Evolutionary conservation across 305 asterid species (phyloP).

Genomic region (Fraxinus baroniana): DNA sequence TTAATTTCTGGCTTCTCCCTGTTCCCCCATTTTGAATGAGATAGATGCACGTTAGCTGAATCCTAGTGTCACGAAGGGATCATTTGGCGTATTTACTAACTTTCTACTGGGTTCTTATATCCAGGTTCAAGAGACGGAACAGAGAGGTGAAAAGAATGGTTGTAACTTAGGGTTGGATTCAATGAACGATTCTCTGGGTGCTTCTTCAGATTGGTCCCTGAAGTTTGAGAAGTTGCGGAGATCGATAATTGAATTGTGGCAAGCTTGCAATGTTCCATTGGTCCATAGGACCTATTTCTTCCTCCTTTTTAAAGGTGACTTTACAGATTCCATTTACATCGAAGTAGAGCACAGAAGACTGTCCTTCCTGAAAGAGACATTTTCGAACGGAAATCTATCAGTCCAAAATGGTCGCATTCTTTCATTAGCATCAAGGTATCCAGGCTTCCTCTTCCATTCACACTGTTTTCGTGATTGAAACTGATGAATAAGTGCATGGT

Average conservation of each 20-base stretch:
- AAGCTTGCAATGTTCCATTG: constrained; percentile 70
- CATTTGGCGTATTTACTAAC: neutral
- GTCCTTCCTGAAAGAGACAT: constrained; percentile 61
- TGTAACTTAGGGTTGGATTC: constrained; percentile 47
- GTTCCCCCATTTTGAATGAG: neutral
- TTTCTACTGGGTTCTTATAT: neutral
- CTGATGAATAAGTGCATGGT: neutral
- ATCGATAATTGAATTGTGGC: constrained; percentile 69
- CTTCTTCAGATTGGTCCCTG: constrained; percentile 57
- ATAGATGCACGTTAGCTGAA: neutral
- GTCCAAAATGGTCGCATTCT: constrained; percentile 59
- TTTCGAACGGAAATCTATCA: constrained; percentile 53
- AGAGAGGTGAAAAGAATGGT: constrained; percentile 38
- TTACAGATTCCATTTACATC: constrained; percentile 76
- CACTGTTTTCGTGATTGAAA: neutral
- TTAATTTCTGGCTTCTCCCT: neutral
- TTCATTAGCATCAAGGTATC: constrained; percentile 73
- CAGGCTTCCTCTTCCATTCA: constrained; percentile 11
- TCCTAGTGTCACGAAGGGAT: neutral
- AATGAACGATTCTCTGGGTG: constrained; percentile 33
- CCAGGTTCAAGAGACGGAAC: constrained; percentile 39
- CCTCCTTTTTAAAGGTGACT: constrained; percentile 75
- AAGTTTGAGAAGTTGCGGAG: constrained; percentile 64
- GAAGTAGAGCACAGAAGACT: constrained; percentile 84
- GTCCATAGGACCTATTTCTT: constrained; percentile 83